Evolutionary conservation across 1,284 basidiomycete species (phyloP).

Genomic region (Cryptococcus jaspeensis): DNA sequence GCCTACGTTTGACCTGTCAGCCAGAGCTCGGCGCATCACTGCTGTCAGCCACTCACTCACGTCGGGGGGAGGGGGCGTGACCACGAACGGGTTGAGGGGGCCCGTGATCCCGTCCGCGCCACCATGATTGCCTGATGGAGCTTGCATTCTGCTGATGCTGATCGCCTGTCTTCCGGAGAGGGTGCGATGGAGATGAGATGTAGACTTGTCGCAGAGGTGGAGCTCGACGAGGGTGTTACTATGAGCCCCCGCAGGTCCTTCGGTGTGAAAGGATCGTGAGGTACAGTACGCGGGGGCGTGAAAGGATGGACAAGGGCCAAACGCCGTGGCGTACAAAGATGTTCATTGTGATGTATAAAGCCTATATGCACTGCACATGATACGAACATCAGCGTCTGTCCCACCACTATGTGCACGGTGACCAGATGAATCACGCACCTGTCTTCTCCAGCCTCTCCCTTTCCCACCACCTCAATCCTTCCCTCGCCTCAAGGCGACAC

Average conservation of each 20-base stretch:
- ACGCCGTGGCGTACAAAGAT: neutral
- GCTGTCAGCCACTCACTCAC: conserved; percentile 18
- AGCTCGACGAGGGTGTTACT: too few species aligned
- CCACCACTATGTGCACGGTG: too few species aligned
- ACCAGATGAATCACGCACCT: too few species aligned
- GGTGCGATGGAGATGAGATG: neutral
- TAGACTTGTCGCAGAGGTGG: too few species aligned
- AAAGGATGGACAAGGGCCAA: too few species aligned
- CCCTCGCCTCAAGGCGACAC: too few species aligned
- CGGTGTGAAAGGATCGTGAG: too few species aligned
- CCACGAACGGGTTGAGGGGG: conserved; percentile 36
- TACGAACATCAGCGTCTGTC: too few species aligned
- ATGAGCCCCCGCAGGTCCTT: too few species aligned
- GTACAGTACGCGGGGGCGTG: too few species aligned
- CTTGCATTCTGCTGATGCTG: conserved; percentile 18
- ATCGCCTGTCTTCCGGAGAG: neutral
- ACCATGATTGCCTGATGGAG: conserved; percentile 15
- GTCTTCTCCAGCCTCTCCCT: too few species aligned
- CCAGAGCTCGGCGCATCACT: neutral
- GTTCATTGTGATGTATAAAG: neutral
- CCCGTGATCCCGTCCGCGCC: conserved; percentile 27
- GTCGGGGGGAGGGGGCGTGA: conserved; percentile 34
- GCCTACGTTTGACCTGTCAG: conserved; percentile 8
- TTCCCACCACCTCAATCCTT: neutral
- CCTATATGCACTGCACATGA: too few species aligned